Base-by-base conservation (phyloP, 768 basidiomycete genomes). In the Suillus clintonianus region DNA sequence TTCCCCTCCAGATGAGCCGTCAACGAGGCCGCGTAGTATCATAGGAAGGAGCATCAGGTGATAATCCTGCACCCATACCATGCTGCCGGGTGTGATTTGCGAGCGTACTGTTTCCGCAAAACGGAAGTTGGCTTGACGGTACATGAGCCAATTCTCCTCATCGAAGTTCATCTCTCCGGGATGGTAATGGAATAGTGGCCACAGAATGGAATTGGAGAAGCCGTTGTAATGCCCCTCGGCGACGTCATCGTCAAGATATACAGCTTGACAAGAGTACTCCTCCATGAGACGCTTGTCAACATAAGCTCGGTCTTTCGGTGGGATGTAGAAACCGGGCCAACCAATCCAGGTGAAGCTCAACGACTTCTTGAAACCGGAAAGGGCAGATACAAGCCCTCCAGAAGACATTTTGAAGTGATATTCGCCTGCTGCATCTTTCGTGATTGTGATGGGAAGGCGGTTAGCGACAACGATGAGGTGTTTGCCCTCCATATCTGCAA, bases 101-200 rank as follows among this genome's bases (percentile, higher is more conserved):
- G 83, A 81, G 65, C 86, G 84, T 63, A 99, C 92, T 24, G 84
- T 92, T 76, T 98, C 91, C 0, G 97, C 97, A 71, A 99, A 99
- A 68, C 88, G 84, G 80, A 96, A 82, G 76, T 99, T 99, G 53
- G 97, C 97, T 76, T 97, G 95, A 42, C 97, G 89, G 78, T 99
- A 99, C 15, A 95, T 97, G 60, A 89, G 87, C 97, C 97, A 99
- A 75, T 99, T 94, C 74, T 93, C 93, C 80, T 97, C 95, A 77
- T 98, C 97, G 73, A 99, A 99, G 78, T 95, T 97, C 95, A 99
- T 99, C 80, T 99, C 97, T 67, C 97, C 97, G 9, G 97, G 97
- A 76, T 99, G 97, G 79, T 98, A 99, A 76, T 99, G 97, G 85
- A 99, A 98, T 54, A 99, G 83, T 3, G 97, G 97, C 97, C 97